Base-by-base conservation (phyloP, 2,329 filamentous ascomycete genomes). In the Ophiostoma tasmaniense region DNA sequence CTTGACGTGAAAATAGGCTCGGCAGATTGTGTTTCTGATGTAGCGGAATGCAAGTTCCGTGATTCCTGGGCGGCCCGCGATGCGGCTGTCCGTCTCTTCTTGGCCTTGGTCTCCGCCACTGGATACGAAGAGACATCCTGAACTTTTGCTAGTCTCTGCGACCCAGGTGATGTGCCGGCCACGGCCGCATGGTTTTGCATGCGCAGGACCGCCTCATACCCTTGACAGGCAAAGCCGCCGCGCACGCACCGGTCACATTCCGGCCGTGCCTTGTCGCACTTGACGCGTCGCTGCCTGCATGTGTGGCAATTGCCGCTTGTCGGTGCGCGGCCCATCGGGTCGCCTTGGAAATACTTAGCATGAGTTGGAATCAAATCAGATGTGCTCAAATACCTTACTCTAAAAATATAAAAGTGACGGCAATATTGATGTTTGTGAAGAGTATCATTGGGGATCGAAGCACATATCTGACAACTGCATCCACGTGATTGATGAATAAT, bases 281-380 rank as follows among this genome's bases (percentile, higher is more conserved):
- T 75, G 66, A 75, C 73, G 35, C 74, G 74, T 33, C 74, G 66
- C 70, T 73, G 72, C 55, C 74, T 72, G 69, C 74, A 75, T 7
- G 74, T 75, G 70, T 75, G 74, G 71, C 74, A 75, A 70, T 74
- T 75, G 42, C 74, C 74, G 67, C 74, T 75, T 11, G 73, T 75
- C 45, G 74, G 74, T 13, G 72, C 72, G 20, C 74, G 72, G 35
- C 73, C 74, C 74, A 75, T 76, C 42, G 1, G 33, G 14, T n/a
- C 6, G 45, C n/a, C 7, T 2, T 20, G 33, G 33, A 33, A 22
- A 59, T 59, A n/a, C 6, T 14, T 4, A 42, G 39, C 17, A 20
- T 42, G 5, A 10, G 7, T 42, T 13, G 13, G 1, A 10, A 42
- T 3, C 17, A 13, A 1, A 42, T 0, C 39, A 42, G 13, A 42